phyloP scores from a whole-genome alignment of 2,329 filamentous ascomycete genomes.

The Akanthomyces dipterigenus region DNA sequence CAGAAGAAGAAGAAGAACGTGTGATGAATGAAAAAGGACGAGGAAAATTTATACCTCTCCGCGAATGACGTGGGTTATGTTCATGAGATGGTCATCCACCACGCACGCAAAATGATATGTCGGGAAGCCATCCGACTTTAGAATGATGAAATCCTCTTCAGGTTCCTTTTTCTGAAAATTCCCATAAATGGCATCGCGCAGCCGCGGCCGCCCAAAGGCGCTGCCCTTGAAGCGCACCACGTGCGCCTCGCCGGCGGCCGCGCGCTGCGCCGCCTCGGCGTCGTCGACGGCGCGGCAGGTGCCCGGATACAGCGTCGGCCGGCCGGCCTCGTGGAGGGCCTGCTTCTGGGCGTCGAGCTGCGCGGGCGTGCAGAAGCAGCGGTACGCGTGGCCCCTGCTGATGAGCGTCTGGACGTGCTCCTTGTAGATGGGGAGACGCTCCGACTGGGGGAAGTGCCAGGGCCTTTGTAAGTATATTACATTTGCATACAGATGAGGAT shows the following conservation, averaged over 20 bases:
- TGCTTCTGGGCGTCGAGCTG: conserved; percentile 62
- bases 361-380: conserved; percentile 81
- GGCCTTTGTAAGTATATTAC: neutral
- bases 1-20: no score
- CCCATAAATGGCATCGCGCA: conserved; percentile 77
- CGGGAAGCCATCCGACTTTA: conserved; percentile 87
- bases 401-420: conserved; percentile 65
- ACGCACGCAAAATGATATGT: conserved; percentile 98
- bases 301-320: conserved; percentile 46
- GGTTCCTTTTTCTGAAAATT: conserved; percentile 47
- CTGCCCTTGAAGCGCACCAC: conserved; percentile 70
- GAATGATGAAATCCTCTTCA: conserved; percentile 77
- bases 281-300: conserved; percentile 62
- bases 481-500: no score
- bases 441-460: conserved; percentile 51
- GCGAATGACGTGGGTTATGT: conserved; percentile 90
- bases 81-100: conserved; percentile 91
- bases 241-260: conserved; percentile 61
- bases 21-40: no score
- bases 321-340: conserved; percentile 47
- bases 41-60: conserved; percentile 43
- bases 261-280: conserved; percentile 64
- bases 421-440: conserved; percentile 67
- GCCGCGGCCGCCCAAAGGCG: conserved; percentile 48
- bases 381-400: conserved; percentile 68